These are phyloP conservation scores for Ailanthus altissimus DNA, from an alignment of 345 rosid genomes.

Conservation along the genomic window DNA sequence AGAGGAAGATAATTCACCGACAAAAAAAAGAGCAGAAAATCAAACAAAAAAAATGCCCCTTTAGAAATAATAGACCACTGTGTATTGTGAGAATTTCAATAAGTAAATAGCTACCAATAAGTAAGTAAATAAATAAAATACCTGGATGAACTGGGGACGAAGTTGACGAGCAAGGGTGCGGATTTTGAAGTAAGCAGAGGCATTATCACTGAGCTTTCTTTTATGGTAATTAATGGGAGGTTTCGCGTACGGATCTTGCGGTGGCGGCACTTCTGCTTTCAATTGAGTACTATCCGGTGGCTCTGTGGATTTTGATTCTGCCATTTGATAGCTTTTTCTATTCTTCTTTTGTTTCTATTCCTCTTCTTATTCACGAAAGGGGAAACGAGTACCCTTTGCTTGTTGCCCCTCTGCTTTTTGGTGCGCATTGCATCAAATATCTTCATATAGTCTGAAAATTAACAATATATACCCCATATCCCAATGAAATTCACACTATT, in stretches of 20 bases:
- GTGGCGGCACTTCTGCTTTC: neutral
- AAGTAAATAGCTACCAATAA: neutral
- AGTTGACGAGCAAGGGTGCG: slow-evolving; percentile 27
- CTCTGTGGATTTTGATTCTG: neutral
- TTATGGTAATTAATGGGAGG: neutral
- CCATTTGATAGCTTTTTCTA: neutral
- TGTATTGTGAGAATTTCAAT: neutral
- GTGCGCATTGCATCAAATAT: too few species aligned
- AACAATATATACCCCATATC: too few species aligned
- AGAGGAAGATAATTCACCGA: neutral
- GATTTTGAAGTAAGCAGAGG: slow-evolving; percentile 30
- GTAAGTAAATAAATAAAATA: neutral
- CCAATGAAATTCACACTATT: too few species aligned
- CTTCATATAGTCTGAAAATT: too few species aligned
- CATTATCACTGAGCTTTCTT: slow-evolving; percentile 1
- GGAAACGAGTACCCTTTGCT: neutral
- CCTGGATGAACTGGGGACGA: slow-evolving; percentile 32
- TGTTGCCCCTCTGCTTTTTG: neutral
- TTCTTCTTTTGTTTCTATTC: neutral
- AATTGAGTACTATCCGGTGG: neutral
- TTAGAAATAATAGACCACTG: too few species aligned
- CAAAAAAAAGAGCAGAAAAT: too few species aligned
- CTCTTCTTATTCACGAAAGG: neutral
- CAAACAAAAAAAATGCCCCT: too few species aligned
- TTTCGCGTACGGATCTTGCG: slow-evolving; percentile 4